A percentile compares a stretch with the other conserved stretches of the same genome.
Evolutionary conservation across 31 red algal genomes (phyloP).

Genomic region (Pterothamnion heteromorphum): DNA sequence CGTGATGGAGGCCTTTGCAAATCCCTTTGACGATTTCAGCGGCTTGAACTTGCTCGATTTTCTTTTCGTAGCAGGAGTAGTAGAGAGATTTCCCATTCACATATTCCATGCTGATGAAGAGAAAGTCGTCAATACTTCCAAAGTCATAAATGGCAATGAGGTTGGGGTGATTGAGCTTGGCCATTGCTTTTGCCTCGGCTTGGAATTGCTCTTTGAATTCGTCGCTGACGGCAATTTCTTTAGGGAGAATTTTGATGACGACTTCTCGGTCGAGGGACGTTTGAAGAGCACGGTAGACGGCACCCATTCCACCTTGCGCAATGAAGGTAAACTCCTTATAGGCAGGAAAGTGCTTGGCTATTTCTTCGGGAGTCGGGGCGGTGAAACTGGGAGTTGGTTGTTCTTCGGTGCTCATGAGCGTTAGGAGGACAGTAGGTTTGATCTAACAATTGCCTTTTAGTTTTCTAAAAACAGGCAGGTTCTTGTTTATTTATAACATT

Average conservation of each 20-base stretch:
- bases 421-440: not conserved
- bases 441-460: not conserved
- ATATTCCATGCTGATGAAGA: constrained; percentile 65
- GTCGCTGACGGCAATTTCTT: not conserved
- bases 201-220: not conserved
- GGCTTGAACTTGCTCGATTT: constrained; percentile 37
- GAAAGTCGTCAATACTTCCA: not conserved
- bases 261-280: not conserved
- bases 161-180: not conserved
- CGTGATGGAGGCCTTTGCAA: constrained; percentile 59
- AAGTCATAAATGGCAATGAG: not conserved
- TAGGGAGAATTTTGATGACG: not conserved
- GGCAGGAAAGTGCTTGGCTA: not conserved
- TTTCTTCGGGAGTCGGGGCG: not conserved
- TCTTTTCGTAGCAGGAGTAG: constrained; percentile 21
- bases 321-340: not conserved
- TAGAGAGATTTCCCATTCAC: constrained; percentile 63
- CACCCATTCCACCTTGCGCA: not conserved
- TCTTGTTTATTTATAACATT: not conserved
- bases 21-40: constrained; percentile 50
- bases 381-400: not conserved
- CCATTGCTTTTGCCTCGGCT: not conserved
- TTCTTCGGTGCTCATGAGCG: not conserved
- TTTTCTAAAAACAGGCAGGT: not conserved
- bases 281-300: not conserved